These are phyloP conservation scores for Pythium volutum DNA, from an alignment of 352 stramenopile species.

Conservation along the genomic window DNA sequence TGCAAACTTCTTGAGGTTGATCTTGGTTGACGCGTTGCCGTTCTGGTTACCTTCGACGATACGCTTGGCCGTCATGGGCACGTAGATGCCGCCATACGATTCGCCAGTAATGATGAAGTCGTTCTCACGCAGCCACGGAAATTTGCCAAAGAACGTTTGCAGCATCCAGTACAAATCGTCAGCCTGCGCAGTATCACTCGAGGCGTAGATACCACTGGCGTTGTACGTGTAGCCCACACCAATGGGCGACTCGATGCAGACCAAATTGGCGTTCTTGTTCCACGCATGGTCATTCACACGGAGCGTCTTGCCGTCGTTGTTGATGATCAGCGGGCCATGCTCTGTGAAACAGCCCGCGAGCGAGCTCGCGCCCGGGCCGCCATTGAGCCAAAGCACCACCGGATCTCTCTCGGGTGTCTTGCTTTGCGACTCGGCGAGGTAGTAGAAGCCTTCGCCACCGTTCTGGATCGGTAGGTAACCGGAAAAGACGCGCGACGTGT, in stretches of 20 bases:
- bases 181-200: conserved; percentile 52
- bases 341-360: conserved; percentile 81
- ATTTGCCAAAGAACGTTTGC: conserved; percentile 68
- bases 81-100: conserved; percentile 88
- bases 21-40: conserved; percentile 28
- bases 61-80: conserved; percentile 46
- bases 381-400: conserved; percentile 91
- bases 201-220: conserved; percentile 7
- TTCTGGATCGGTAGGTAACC: conserved; percentile 55
- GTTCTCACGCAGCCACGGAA: conserved; percentile 58
- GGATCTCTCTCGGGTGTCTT: conserved; percentile 51
- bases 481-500: conserved; percentile 38
- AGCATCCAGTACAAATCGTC: conserved; percentile 62
- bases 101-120: conserved; percentile 87
- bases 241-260: conserved; percentile 39
- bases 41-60: background rate
- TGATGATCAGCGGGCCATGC: conserved; percentile 66
- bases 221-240: conserved; percentile 1
- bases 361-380: conserved; percentile 85
- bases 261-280: conserved; percentile 85
- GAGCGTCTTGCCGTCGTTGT: conserved; percentile 39
- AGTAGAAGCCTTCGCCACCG: conserved; percentile 34
- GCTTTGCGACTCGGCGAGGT: conserved; percentile 52
- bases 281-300: conserved; percentile 79
- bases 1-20: conserved; percentile 88